These are phyloP conservation scores for Rhodomyrtus tomentosa DNA, from an alignment of 345 rosid species.

Conservation along the genomic window DNA sequence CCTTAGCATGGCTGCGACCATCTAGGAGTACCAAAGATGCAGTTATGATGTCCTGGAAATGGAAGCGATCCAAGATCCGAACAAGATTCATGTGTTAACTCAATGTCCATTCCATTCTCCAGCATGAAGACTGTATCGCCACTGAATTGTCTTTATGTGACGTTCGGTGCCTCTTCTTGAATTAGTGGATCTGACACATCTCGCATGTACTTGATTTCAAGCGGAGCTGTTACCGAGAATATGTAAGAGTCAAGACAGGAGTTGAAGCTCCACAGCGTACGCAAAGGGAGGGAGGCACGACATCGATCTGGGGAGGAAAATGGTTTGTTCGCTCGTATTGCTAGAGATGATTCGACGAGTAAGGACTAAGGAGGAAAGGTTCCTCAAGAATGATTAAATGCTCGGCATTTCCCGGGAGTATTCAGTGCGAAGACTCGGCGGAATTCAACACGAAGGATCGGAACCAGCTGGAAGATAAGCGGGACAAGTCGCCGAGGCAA, in stretches of 20 bases:
- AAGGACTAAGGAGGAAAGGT: background rate
- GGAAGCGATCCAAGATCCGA: constrained; percentile 30
- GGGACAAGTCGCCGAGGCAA: constrained; percentile 25
- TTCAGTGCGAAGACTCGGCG: constrained; percentile 38
- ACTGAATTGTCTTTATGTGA: background rate
- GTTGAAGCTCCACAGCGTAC: constrained; percentile 45
- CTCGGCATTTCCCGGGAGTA: constrained; percentile 10
- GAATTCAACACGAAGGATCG: constrained; percentile 24
- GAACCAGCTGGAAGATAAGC: constrained; percentile 33
- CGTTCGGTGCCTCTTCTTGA: background rate
- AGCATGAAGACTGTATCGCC: background rate
- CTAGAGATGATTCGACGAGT: background rate
- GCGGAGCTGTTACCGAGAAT: constrained; percentile 55
- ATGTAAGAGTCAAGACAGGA: constrained; percentile 45
- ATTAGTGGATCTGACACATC: background rate
- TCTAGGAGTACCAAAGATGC: background rate
- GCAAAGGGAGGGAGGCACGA: constrained; percentile 37
- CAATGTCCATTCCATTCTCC: background rate
- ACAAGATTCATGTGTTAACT: constrained; percentile 30
- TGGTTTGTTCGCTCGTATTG: background rate
- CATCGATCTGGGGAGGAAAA: background rate
- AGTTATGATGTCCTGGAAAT: background rate
- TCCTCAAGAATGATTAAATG: background rate
- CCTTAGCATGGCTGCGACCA: background rate
- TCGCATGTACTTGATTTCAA: background rate